Conservation (phyloP, 2,329 filamentous ascomycete species). For the Fusarium xylarioides region DNA sequence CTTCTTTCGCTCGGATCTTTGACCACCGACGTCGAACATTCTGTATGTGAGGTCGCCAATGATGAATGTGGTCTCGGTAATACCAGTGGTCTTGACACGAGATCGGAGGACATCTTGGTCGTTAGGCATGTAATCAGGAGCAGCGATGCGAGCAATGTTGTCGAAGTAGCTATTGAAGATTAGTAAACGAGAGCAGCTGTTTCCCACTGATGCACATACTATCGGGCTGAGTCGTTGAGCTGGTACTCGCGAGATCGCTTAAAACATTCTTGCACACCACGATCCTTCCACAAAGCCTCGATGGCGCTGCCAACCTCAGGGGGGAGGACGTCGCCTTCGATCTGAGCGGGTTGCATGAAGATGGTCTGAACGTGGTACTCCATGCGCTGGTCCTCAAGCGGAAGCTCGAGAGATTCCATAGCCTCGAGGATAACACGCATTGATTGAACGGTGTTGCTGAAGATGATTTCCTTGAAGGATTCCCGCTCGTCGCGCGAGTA, state of each 20-base stretch:
- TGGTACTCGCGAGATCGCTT: slow-evolving; percentile 96
- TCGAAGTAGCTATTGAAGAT: slow-evolving; percentile 84
- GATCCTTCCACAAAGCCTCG: slow-evolving; percentile 91
- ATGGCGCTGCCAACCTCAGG: slow-evolving; percentile 94
- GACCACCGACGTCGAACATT: slow-evolving; percentile 97
- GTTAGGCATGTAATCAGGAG: slow-evolving; percentile 92
- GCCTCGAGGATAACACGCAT: slow-evolving; percentile 76
- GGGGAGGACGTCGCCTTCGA: slow-evolving; percentile 93
- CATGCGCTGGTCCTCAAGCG: slow-evolving; percentile 88
- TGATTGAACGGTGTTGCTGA: slow-evolving; percentile 75
- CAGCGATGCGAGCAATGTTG: slow-evolving; percentile 88
- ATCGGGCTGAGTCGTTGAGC: slow-evolving; percentile 94
- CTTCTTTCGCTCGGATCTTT: slow-evolving; percentile 97
- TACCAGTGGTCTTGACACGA: slow-evolving; percentile 97
- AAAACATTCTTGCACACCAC: slow-evolving; percentile 93
- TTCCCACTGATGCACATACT: slow-evolving; percentile 66
- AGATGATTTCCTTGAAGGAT: slow-evolving; percentile 76
- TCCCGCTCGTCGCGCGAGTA: slow-evolving; percentile 90
- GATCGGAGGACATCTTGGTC: slow-evolving; percentile 95
- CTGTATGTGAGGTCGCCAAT: slow-evolving; percentile 94
- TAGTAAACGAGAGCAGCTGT: slow-evolving; percentile 39
- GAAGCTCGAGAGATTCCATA: slow-evolving; percentile 77
- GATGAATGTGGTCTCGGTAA: slow-evolving; percentile 95
- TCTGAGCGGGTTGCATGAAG: slow-evolving; percentile 98
- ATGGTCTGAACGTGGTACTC: slow-evolving; percentile 98